Base-by-base conservation (phyloP, 345 rosid species). In the Sisymbrium irio region DNA sequence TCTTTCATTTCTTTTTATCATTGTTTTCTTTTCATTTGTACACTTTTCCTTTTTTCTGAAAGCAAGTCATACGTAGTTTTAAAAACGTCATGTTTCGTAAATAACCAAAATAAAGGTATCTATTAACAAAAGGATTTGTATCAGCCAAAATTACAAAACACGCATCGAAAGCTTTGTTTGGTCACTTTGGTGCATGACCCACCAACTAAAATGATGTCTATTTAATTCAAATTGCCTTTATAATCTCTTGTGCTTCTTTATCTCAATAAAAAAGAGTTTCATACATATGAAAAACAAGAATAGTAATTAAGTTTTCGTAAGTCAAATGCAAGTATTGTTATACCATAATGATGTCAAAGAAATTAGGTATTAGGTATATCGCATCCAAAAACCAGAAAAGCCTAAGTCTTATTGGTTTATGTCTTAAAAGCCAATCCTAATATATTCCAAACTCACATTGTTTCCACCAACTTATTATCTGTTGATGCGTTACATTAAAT, bases 321-420 rank as follows among this genome's bases (percentile, higher is more conserved):
- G 75, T 69, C 44, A 76, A 53, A 75, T 33, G 5, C 33, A 76
- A 68, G 39, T 62, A 36, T 13, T 58, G 45, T 47, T 37, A 18
- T 20, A 53, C 11, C 9, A 61, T 56, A 65, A 49, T 39, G 15
- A 76, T 62, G 51, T 54, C 51, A 69, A 54, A 17, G 6, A 62
- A 69, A 55, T 55, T 55, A 54, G 59, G 59, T 53, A 50, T 75
- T 67, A 75, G 78, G 73, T 67, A 60, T 67, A 67, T 49, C 62
- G 45, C 27, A 67, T 59, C 78, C 62, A 67, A 8, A 49, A 40
- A 62, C 62, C 50, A 37, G 22, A 39, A 19, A 37, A 7, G n/a
- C 47, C 46, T 4, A 19, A 46, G 59, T 57, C 60, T 19, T 36
- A 2, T 55, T 7, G 36, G 42, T n/a, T 42, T 33, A 33, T 55